Evolutionary conservation across 345 rosid genomes (phyloP).

Genomic region (Clarkia xantiana): DNA sequence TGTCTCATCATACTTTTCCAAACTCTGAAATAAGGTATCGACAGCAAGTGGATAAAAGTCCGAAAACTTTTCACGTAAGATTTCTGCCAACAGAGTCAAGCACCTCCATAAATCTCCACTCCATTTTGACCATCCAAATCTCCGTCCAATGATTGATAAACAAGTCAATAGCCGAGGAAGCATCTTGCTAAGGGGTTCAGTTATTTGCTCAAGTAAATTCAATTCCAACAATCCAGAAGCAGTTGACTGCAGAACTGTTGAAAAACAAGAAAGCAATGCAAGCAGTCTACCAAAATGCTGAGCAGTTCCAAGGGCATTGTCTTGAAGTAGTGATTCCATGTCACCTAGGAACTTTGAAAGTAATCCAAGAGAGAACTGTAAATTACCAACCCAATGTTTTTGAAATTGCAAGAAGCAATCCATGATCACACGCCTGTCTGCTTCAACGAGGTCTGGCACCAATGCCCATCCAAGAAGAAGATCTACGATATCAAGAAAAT

Average conservation of each 20-base stretch:
- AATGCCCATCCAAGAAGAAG: constrained; percentile 93
- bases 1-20: constrained; percentile 25
- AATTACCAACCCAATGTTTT: constrained; percentile 75
- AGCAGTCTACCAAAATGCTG: constrained; percentile 69
- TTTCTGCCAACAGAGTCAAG: constrained; percentile 88
- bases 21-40: constrained; percentile 61
- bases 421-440: constrained; percentile 61
- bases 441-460: constrained; percentile 61
- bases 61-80: constrained; percentile 62
- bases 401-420: constrained; percentile 89
- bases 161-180: constrained; percentile 67
- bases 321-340: constrained; percentile 79
- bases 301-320: constrained; percentile 51
- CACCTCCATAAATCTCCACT: constrained; percentile 72
- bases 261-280: constrained; percentile 86
- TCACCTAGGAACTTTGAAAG: constrained; percentile 68
- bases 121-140: constrained; percentile 90
- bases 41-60: constrained; percentile 45
- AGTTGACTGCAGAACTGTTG: constrained; percentile 69
- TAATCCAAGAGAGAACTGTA: constrained; percentile 73
- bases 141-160: constrained; percentile 57
- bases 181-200: constrained; percentile 52
- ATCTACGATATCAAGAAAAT: constrained; percentile 82
- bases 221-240: constrained; percentile 87
- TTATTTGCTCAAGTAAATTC: constrained; percentile 66